Base-by-base conservation (phyloP, 345 rosid species). In the Noccaea caerulescens region DNA sequence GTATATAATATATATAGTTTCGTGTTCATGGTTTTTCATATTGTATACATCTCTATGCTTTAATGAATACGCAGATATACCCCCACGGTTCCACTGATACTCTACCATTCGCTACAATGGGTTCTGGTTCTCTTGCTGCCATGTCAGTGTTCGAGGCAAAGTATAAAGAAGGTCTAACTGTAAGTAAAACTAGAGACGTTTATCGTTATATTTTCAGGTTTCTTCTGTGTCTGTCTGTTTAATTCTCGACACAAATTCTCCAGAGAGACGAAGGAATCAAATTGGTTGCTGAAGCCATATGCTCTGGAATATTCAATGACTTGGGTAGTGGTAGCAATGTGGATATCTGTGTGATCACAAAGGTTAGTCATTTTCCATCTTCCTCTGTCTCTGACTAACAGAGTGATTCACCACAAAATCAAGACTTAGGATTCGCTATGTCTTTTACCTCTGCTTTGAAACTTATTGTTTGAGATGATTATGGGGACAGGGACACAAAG, bases 301-400 rank as follows among this genome's bases (percentile, higher is more conserved):
- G 93, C 81, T 88, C 92, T 34, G 91, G 94, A 55, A 81, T 88
- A 69, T 88, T 88, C 68, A 88, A 88, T 42, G 94, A 88, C 79
- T 76, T 90, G 73, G 96, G 96, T 41, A 86, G 93, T 85, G 93
- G 96, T 76, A 90, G 96, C 84, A 90, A 90, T 79, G 96, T 90
- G 44, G 96, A 90, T 72, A 80, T 88, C 77, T 90, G 96, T 75
- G 96, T 90, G 11, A 86, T 90, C 67, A 88, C 96, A 14, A 88
- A 88, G 90, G 96, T 90, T 38, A 56, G 45, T 57, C 10, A 51
- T 59, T 41, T 41, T 43, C 13, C 58, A 18, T 46, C 5, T 71
- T 71, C 4, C 16, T 52, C 34, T 54, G 47, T 27, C 34, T 50
- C 14, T 38, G 13, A 56, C 0, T 16, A 16, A 16, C 18, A 0